Percentiles rank a stretch among this genome's conserved stretches.
phyloP scores from a whole-genome alignment of 176 grass and related monocot genomes.

The Thalia dealbata region DNA sequence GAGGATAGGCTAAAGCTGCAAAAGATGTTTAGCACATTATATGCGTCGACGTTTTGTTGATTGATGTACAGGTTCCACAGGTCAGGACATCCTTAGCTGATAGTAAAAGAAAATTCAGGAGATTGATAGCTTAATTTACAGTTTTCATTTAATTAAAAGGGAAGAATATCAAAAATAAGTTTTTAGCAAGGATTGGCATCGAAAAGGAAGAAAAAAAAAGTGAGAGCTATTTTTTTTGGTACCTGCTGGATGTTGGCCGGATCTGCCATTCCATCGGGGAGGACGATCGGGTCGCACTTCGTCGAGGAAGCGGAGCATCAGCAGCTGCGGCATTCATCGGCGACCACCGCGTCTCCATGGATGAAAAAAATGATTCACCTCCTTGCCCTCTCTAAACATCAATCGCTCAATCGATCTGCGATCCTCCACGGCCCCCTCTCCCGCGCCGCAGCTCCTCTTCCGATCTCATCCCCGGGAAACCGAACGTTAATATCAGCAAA shows the following conservation, averaged over 20 bases:
- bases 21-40: no score
- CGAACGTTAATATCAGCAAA: no score
- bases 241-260: constrained; percentile 36
- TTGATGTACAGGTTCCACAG: no score
- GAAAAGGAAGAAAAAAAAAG: not conserved
- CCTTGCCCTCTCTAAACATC: constrained; percentile 23
- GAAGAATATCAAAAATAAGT: constrained; percentile 21
- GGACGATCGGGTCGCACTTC: constrained; percentile 1
- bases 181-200: not conserved
- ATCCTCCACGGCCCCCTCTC: not conserved
- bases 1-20: no score
- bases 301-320: constrained; percentile 21
- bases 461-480: no score
- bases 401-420: constrained; percentile 40
- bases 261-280: constrained; percentile 56
- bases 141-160: no score
- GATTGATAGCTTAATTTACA: no score
- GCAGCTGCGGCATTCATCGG: not conserved
- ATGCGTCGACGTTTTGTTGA: no score
- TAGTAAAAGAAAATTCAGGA: no score
- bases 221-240: not conserved
- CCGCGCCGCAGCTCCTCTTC: not conserved
- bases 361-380: constrained; percentile 18
- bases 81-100: no score
- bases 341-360: constrained; percentile 27